Conservation (phyloP, 345 rosid species). For the Carallia brachiata region DNA sequence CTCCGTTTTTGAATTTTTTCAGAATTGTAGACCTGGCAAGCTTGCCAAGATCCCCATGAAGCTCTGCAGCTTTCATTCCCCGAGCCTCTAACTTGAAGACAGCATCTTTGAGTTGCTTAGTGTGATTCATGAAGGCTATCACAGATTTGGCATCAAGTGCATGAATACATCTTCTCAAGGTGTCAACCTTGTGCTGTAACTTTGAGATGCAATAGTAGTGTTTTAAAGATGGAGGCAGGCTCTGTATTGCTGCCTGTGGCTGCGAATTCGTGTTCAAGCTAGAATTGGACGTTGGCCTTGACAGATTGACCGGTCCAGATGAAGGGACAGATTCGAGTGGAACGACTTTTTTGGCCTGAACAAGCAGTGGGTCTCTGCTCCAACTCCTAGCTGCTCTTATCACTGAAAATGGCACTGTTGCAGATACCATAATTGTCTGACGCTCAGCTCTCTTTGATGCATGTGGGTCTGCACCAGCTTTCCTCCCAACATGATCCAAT, state of each 20-base stretch:
- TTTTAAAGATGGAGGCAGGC: conserved; percentile 82
- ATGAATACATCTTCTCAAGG: conserved; percentile 79
- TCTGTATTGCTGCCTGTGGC: conserved; percentile 54
- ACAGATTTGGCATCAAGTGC: conserved; percentile 81
- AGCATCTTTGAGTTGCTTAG: conserved; percentile 82
- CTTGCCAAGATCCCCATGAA: conserved; percentile 95
- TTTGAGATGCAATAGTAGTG: conserved; percentile 74
- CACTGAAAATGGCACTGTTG: conserved; percentile 89
- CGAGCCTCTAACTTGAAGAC: conserved; percentile 92
- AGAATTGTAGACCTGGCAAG: conserved; percentile 79
- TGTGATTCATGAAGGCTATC: conserved; percentile 90
- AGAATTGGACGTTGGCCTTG: conserved; percentile 35
- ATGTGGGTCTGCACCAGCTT: conserved; percentile 46
- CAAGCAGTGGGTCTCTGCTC: conserved; percentile 76
- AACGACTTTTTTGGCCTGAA: conserved; percentile 63
- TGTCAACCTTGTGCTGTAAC: conserved; percentile 84
- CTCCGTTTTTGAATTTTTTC: conserved; percentile 87
- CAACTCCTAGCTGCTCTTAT: conserved; percentile 91
- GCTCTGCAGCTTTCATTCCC: conserved; percentile 72
- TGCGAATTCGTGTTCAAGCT: conserved; percentile 38
- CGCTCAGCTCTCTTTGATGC: conserved; percentile 46
- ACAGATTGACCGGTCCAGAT: conserved; percentile 46
- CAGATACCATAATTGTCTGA: conserved; percentile 80
- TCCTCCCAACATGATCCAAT: conserved; percentile 79
- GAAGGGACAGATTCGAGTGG: conserved; percentile 56